Evolutionary conservation across 768 basidiomycete species (phyloP).

Genomic region (Suillus americanus): DNA sequence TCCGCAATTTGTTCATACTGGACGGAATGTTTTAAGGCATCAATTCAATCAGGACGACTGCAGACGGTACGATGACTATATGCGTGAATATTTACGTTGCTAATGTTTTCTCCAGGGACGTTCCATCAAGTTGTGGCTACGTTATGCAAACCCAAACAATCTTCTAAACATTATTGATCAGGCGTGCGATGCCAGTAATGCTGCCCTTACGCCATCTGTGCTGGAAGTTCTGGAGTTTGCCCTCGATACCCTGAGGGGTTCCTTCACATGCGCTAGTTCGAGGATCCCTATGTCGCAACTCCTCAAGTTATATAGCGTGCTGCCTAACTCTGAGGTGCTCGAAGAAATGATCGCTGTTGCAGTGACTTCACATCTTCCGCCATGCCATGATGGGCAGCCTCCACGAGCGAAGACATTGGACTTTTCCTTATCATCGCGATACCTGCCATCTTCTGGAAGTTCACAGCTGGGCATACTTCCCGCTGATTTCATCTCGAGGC

Average conservation of each 20-base stretch:
- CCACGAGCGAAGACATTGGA: slow-evolving; percentile 9
- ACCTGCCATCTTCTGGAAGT: background rate
- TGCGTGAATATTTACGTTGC: background rate
- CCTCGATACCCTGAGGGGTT: slow-evolving; percentile 28
- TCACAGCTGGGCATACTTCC: slow-evolving; percentile 12
- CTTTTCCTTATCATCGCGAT: slow-evolving; percentile 2
- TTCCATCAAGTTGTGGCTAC: slow-evolving; percentile 49
- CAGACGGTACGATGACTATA: background rate
- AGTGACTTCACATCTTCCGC: slow-evolving; percentile 35
- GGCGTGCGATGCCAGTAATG: slow-evolving; percentile 6
- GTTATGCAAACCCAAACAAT: slow-evolving; percentile 44
- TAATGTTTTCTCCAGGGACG: background rate
- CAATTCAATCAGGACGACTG: background rate
- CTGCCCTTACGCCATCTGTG: slow-evolving; percentile 17
- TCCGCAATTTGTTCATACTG: slow-evolving; percentile 45
- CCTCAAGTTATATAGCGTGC: slow-evolving; percentile 33
- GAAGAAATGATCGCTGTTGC: slow-evolving; percentile 49
- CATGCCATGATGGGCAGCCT: slow-evolving; percentile 25
- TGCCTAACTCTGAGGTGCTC: slow-evolving; percentile 38
- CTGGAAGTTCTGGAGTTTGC: slow-evolving; percentile 39
- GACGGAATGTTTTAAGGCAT: slow-evolving; percentile 19
- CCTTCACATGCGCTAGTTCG: background rate
- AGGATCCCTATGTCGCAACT: slow-evolving; percentile 37
- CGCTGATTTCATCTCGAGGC: slow-evolving; percentile 28
- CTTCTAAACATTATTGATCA: slow-evolving; percentile 46